Conservation (phyloP, 75 land plant species). For the Cunninghamia lanceolata region DNA sequence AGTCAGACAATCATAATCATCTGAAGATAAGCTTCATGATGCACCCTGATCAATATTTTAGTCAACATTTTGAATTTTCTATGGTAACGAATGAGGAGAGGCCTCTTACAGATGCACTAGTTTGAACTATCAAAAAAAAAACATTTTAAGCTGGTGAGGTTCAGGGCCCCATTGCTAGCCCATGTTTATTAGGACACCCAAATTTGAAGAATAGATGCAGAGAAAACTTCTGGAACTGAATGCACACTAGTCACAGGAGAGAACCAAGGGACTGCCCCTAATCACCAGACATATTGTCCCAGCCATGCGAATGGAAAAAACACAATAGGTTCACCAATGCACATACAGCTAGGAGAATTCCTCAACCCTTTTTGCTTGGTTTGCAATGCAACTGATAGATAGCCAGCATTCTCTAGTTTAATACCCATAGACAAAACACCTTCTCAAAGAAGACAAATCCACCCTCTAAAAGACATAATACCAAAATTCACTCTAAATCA, state of each 20-base stretch:
- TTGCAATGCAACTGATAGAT: not conserved
- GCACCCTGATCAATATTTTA: not conserved
- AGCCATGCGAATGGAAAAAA: not conserved
- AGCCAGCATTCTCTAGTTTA: not conserved
- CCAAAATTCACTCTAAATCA: not conserved
- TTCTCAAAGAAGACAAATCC: not conserved
- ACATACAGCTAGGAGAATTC: not conserved
- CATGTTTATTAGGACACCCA: too few species aligned
- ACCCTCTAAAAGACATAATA: not conserved
- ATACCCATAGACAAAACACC: not conserved
- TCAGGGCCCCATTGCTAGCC: too few species aligned
- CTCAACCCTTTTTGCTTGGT: not conserved
- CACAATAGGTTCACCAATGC: not conserved
- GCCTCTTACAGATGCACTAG: too few species aligned
- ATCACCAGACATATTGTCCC: not conserved
- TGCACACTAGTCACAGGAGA: too few species aligned
- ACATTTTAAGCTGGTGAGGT: too few species aligned
- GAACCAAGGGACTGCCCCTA: too few species aligned
- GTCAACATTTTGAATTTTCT: too few species aligned
- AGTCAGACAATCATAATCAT: not conserved
- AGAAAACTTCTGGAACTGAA: too few species aligned
- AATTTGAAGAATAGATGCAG: too few species aligned
- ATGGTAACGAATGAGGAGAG: too few species aligned
- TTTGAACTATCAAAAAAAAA: too few species aligned
- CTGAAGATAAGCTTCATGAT: not conserved